These are phyloP conservation scores for Fusarium metavorans DNA, from an alignment of 2,329 filamentous ascomycete species.

Conservation along the genomic window DNA sequence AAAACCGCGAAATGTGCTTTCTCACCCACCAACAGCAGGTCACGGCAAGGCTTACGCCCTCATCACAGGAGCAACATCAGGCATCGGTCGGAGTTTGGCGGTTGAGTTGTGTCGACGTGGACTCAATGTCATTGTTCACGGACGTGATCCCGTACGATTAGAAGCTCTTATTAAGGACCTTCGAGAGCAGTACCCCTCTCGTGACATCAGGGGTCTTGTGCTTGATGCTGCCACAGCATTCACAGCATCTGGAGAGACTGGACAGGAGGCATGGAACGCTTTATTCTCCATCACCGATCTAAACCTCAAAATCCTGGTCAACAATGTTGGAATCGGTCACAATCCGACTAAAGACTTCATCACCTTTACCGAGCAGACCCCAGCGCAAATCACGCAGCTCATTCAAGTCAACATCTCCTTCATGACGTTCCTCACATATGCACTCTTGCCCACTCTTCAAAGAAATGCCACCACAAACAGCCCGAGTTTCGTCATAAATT, in stretches of 20 bases:
- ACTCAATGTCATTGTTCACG: neutral
- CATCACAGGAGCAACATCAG: neutral
- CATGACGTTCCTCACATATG: slow-evolving; percentile 3
- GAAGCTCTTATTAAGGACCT: neutral
- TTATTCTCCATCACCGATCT: neutral
- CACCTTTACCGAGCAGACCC: slow-evolving; percentile 1
- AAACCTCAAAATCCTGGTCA: slow-evolving; percentile 3
- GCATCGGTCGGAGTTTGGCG: neutral
- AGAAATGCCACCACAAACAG: neutral
- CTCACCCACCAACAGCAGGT: neutral
- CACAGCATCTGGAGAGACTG: neutral
- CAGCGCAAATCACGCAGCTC: neutral
- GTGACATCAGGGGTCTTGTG: neutral
- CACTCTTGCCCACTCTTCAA: neutral
- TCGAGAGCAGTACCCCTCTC: neutral
- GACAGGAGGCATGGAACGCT: neutral
- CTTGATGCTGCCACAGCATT: slow-evolving; percentile 5
- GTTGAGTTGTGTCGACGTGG: slow-evolving; percentile 1
- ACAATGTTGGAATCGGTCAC: slow-evolving; percentile 2
- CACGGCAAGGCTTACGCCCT: neutral
- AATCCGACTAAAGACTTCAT: slow-evolving; percentile 2
- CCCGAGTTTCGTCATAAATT: slow-evolving; percentile 8
- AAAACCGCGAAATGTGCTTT: neutral
- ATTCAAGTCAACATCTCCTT: slow-evolving; percentile 9
- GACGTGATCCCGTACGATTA: neutral